Evolutionary conservation across 257 asterid species (phyloP).

Genomic region (Nicotiana obtusifolia): DNA sequence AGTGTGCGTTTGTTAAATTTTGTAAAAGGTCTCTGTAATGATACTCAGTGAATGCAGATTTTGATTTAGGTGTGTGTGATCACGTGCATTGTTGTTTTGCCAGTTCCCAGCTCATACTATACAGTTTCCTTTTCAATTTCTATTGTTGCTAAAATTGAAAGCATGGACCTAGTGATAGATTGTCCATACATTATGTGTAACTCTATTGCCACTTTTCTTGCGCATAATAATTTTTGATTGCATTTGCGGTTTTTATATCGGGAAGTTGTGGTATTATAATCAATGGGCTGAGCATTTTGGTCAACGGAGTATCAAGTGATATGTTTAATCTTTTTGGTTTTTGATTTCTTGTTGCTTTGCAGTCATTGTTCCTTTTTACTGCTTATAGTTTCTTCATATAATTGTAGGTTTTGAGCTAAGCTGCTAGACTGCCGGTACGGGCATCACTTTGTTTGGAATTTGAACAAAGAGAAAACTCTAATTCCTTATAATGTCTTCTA

Average conservation of each 20-base stretch:
- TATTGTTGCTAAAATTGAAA: not conserved
- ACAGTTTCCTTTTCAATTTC: not conserved
- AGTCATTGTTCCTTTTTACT: not conserved
- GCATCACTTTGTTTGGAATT: not conserved
- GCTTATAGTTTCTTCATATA: not conserved
- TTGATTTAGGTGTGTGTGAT: not conserved
- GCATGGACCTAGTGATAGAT: not conserved
- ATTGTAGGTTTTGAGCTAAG: constrained; percentile 9
- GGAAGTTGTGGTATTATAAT: not conserved
- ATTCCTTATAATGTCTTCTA: constrained; percentile 42
- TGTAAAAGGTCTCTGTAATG: not conserved
- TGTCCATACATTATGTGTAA: not conserved
- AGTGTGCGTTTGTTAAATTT: not conserved
- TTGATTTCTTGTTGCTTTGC: not conserved
- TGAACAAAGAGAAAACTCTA: constrained; percentile 9
- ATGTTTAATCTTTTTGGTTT: not conserved
- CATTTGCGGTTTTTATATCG: not conserved
- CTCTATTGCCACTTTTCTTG: not conserved
- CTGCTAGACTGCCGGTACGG: not conserved
- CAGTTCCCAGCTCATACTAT: not conserved
- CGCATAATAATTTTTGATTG: not conserved
- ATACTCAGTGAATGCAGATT: not conserved
- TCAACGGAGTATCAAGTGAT: not conserved
- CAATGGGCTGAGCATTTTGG: not conserved
- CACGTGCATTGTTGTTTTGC: not conserved